Evolutionary conservation across 2,329 filamentous ascomycete species (phyloP).

Genomic region (Botrytis aclada): DNA sequence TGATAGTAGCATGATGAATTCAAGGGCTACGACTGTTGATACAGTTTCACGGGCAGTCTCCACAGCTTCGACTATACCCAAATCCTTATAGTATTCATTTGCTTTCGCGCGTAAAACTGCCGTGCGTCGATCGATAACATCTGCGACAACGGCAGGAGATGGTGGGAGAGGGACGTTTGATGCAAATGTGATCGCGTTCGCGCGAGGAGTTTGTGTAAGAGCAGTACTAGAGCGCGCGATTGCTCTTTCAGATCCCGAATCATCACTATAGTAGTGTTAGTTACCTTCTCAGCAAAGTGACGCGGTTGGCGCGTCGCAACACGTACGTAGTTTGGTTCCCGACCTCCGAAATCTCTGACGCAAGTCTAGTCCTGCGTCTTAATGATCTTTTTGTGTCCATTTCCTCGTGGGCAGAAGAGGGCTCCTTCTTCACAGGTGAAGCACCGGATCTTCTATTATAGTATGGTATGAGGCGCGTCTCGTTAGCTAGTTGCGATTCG

Average conservation of each 20-base stretch:
- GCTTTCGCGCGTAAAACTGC: conserved; percentile 64
- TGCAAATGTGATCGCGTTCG: conserved; percentile 40
- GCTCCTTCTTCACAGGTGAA: conserved; percentile 61
- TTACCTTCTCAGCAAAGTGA: conserved; percentile 18
- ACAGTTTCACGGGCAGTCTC: conserved; percentile 65
- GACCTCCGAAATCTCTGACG: conserved; percentile 39
- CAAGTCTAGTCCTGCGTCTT: conserved; percentile 45
- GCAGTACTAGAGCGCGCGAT: conserved; percentile 33
- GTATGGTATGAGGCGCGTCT: conserved; percentile 69
- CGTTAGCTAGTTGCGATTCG: conserved; percentile 58
- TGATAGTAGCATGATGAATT: conserved; percentile 63
- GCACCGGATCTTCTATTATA: conserved; percentile 64
- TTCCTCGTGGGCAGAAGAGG: conserved; percentile 40
- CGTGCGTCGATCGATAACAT: conserved; percentile 70
- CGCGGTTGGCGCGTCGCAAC: conserved; percentile 26
- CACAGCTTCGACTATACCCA: conserved; percentile 63
- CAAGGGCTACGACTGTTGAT: conserved; percentile 69
- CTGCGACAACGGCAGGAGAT: conserved; percentile 73
- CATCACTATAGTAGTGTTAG: conserved; percentile 33
- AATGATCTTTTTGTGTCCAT: conserved; percentile 43
- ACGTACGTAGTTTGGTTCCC: conserved; percentile 33
- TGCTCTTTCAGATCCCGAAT: conserved; percentile 36
- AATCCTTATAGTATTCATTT: conserved; percentile 59
- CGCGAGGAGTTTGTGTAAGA: conserved; percentile 36
- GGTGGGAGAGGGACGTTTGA: conserved; percentile 70